Evolutionary conservation across 2,329 filamentous ascomycete genomes (phyloP).

Genomic region (Scleromitrula shiraiana): DNA sequence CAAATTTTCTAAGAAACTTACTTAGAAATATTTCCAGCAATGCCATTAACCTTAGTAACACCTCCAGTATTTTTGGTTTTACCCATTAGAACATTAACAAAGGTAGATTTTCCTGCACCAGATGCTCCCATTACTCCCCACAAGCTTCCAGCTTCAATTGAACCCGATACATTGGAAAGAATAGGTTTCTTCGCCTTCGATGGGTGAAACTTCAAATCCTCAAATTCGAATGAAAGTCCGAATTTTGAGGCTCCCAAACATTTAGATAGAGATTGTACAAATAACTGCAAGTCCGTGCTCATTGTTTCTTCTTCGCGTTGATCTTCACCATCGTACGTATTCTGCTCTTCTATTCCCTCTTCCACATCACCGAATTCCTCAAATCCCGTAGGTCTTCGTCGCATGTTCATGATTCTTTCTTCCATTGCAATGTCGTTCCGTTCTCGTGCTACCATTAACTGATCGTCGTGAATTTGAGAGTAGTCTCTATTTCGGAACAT

Average conservation of each 20-base stretch:
- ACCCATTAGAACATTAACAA: constrained; percentile 54
- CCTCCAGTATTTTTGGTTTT: constrained; percentile 45
- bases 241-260: constrained; percentile 43
- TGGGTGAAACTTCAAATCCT: constrained; percentile 41
- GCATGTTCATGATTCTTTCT: constrained; percentile 8
- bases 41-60: constrained; percentile 41
- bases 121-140: constrained; percentile 53
- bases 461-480: constrained; percentile 20
- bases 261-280: constrained; percentile 45
- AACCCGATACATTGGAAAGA: constrained; percentile 45
- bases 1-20: neutral
- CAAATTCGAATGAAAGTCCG: constrained; percentile 46
- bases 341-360: constrained; percentile 13
- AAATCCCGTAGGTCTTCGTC: constrained; percentile 17
- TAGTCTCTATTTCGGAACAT: constrained; percentile 27
- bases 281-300: constrained; percentile 36
- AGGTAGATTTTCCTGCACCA: constrained; percentile 52
- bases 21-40: constrained; percentile 25
- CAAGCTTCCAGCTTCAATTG: constrained; percentile 45
- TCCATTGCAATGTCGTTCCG: constrained; percentile 15
- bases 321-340: constrained; percentile 12
- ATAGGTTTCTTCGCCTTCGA: constrained; percentile 38
- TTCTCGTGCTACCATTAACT: constrained; percentile 5
- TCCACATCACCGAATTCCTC: constrained; percentile 7
- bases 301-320: constrained; percentile 23